Base-by-base conservation (phyloP, 164 flowering plant species). In the Stephania japonica region DNA sequence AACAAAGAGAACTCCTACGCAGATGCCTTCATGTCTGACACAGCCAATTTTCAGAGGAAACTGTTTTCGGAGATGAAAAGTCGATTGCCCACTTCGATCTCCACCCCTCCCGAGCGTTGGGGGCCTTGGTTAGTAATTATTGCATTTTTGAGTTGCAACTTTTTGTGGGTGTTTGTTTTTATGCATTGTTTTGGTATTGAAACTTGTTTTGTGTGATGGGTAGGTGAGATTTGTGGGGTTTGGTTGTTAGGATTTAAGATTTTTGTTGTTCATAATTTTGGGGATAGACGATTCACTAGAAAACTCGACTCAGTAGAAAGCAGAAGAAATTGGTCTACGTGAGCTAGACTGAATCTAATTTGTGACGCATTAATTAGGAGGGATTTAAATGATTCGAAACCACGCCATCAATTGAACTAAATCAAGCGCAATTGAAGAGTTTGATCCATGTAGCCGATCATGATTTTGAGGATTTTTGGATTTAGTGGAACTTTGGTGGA, bases 101-200 rank as follows among this genome's bases (percentile, higher is more conserved):
- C 82, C 42, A 89, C 93, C 72, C 93, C 92, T 41, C 91, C 93
- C 27, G 94, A 94, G 76, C 88, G 85, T 6, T 92, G 94, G 94
- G 99, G 97, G 9, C 89, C 90, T 43, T 92, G 99, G 99, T 94
- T 65, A 11, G 87, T 74, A 68, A 38, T 53, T 8, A 18, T 72
- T 77, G 75, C 6, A 38, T 38, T 19, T 56, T 69, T 41, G 32
- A 7, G 18, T 27, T 19, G 9, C 4, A 3, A 3, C 32, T 68
- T 18, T 69, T 61, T 23, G 0, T 32, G 38, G 38, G 38, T 32
- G 38, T 32, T 32, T 1, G 38, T 32, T 32, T 32, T 32, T 32
- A 32, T 32, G 38, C 38, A 32, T 32, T 32, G 38, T 32, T 32
- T 32, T 32, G 38, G 38, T 32, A 4, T 32, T 27, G 32, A 3